phyloP scores from a whole-genome alignment of 768 basidiomycete genomes.

The Pulveroboletus sp. region DNA sequence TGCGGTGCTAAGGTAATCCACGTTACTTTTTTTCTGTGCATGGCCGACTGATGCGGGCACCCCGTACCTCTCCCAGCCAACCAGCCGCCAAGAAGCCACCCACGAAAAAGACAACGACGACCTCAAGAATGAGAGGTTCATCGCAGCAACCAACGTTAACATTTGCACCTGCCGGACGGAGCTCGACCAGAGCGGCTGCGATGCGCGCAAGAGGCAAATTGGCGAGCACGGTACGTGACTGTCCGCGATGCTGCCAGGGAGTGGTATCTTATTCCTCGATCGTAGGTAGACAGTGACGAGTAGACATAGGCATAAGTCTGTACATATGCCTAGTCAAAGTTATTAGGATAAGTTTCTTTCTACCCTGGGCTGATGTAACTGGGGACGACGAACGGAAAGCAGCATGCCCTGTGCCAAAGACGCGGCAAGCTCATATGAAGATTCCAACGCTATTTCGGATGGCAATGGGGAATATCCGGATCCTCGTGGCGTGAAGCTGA shows the following conservation, averaged over 20 bases:
- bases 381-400: background rate
- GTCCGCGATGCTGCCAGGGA: background rate
- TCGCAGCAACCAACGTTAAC: slow-evolving; percentile 46
- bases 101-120: slow-evolving; percentile 41
- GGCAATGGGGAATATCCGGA: background rate
- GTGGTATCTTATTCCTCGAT: background rate
- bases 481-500: background rate
- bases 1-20: slow-evolving; percentile 55
- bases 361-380: background rate
- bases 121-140: slow-evolving; percentile 28
- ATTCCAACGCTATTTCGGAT: background rate
- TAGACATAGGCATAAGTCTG: slow-evolving; percentile 2
- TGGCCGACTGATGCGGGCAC: slow-evolving; percentile 17
- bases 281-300: slow-evolving; percentile 29
- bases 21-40: slow-evolving; percentile 19
- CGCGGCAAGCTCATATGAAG: background rate
- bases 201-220: slow-evolving; percentile 61
- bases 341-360: background rate
- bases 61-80: slow-evolving; percentile 24
- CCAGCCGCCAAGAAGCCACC: slow-evolving; percentile 48
- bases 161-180: slow-evolving; percentile 57
- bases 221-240: slow-evolving; percentile 38
- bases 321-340: background rate
- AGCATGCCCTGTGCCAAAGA: background rate
- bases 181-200: slow-evolving; percentile 62